Evolutionary conservation across 2,329 filamentous ascomycete species (phyloP).

Genomic region (Diaporthe velutina): DNA sequence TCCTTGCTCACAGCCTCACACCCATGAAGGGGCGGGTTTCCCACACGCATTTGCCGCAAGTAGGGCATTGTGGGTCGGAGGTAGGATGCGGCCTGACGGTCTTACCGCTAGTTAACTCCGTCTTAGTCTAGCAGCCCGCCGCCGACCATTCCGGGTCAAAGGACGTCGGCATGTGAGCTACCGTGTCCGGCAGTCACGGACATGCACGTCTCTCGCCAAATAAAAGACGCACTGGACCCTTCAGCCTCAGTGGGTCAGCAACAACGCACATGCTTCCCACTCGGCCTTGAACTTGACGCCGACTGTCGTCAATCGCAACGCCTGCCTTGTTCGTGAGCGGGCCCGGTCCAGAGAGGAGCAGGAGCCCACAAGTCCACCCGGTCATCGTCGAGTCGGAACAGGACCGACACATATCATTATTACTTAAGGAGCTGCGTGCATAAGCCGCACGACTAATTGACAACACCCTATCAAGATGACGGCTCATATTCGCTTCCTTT

Average conservation of each 20-base stretch:
- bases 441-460: conserved; percentile 5
- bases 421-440: conserved; percentile 1
- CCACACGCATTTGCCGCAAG: background rate
- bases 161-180: background rate
- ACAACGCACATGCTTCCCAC: conserved; percentile 1
- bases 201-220: background rate
- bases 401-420: conserved; percentile 11
- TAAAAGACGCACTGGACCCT: background rate
- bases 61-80: background rate
- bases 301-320: conserved; percentile 1
- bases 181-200: background rate
- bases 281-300: background rate
- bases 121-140: background rate
- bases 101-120: conserved; percentile 25
- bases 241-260: background rate
- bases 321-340: background rate
- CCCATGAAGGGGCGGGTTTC: background rate
- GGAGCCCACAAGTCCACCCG: conserved; percentile 8
- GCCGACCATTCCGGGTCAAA: conserved; percentile 17
- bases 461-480: background rate
- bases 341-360: background rate
- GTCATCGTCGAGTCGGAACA: conserved; percentile 13
- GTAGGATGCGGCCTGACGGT: background rate
- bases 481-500: background rate
- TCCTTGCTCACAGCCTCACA: background rate